Evolutionary conservation across 805 yeast genomes (phyloP).

Genomic region (Ogataea siamensis): DNA sequence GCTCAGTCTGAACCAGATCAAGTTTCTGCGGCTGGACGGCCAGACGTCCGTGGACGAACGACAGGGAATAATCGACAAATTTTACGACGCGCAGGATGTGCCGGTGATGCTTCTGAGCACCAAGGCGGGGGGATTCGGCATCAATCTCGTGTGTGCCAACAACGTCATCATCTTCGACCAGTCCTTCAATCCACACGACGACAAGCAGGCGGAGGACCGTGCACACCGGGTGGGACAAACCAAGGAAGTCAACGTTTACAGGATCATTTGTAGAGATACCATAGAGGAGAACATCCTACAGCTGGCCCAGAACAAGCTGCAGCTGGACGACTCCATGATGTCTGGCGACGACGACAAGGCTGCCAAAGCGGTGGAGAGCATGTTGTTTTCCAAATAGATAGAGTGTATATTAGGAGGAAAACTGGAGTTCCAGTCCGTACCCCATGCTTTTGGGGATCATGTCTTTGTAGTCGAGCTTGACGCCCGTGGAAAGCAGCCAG

Average conservation of each 20-base stretch:
- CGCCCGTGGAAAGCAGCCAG: constrained; percentile 75
- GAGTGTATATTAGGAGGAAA: constrained; percentile 44
- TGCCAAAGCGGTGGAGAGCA: constrained; percentile 48
- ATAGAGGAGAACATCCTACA: constrained; percentile 87
- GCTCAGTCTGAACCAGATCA: constrained; percentile 58
- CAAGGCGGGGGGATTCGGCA: constrained; percentile 98
- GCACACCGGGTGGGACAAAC: constrained; percentile 97
- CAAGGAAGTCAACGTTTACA: constrained; percentile 66
- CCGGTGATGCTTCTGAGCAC: constrained; percentile 89
- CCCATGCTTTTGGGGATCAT: constrained; percentile 46
- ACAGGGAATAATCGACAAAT: constrained; percentile 87
- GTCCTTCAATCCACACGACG: constrained; percentile 97
- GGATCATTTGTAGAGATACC: constrained; percentile 69
- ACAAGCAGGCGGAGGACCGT: constrained; percentile 97
- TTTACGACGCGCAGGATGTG: constrained; percentile 75
- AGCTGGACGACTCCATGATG: constrained; percentile 69
- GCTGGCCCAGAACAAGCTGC: constrained; percentile 87
- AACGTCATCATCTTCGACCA: constrained; percentile 89
- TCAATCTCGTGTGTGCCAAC: constrained; percentile 93
- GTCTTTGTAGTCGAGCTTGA: constrained; percentile 46
- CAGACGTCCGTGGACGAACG: constrained; percentile 88
- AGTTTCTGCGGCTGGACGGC: constrained; percentile 90
- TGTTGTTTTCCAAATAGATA: constrained; percentile 37
- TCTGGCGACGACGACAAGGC: constrained; percentile 51
- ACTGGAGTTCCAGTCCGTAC: constrained; percentile 62